These are phyloP conservation scores for Taiozyma onychis DNA, from an alignment of 1,139 yeast genomes.

Conservation along the genomic window DNA sequence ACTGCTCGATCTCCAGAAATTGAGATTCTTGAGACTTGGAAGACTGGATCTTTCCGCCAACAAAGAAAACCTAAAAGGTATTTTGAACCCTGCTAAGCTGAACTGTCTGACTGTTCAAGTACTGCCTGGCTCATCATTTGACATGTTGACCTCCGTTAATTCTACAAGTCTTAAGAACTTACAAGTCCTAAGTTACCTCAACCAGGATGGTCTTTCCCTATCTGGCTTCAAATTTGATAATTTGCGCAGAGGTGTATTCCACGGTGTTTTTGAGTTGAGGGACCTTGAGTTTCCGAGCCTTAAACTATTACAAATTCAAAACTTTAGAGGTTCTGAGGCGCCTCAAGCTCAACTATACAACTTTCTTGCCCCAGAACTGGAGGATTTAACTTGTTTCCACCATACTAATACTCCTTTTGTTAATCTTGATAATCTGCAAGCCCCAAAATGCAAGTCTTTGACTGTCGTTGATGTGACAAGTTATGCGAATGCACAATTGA, in stretches of 20 bases:
- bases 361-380: neutral
- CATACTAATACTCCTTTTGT: neutral
- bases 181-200: neutral
- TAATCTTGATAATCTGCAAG: neutral
- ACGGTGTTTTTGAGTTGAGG: neutral
- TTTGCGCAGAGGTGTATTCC: neutral
- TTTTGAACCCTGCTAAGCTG: neutral
- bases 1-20: neutral
- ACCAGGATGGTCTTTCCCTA: neutral
- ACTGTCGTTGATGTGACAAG: neutral
- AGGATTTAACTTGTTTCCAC: neutral
- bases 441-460: neutral
- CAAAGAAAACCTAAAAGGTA: neutral
- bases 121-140: neutral
- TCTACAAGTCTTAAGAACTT: neutral
- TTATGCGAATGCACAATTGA: neutral
- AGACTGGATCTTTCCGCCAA: neutral
- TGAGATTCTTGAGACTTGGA: neutral
- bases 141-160: neutral
- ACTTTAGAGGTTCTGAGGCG: neutral
- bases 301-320: neutral
- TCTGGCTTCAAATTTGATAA: neutral
- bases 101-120: neutral
- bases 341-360: neutral
- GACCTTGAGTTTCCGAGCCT: neutral